Base-by-base conservation (phyloP, 306 rosid genomes). In the Quercus rubra region DNA sequence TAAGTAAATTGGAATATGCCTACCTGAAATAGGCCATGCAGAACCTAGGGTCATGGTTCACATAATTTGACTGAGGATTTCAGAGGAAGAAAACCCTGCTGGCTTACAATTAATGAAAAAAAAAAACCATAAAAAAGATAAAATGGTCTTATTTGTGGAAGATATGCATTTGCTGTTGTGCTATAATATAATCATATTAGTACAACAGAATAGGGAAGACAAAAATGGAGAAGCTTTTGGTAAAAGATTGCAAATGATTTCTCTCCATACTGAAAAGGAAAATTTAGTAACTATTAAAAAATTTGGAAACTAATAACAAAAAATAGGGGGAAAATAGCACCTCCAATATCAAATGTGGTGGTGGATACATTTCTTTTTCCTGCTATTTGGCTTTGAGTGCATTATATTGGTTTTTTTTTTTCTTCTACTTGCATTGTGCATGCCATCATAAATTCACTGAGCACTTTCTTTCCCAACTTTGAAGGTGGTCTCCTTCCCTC, bases 401-500 rank as follows among this genome's bases (percentile, higher is more conserved):
- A 9, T 38, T 71, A 28, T 68, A 31, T 23, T 15, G 25, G 10
- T n/a, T 19, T 78, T 23, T 38, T 49, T 46, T 3, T 1, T 46
- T 49, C 51, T 49, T 55, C 23, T 55, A 8, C 31, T 67, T 68
- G 14, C 27, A 59, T 51, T 51, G 23, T 68, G 49, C 70, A 81
- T 71, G 41, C 55, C 31, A 55, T 70, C 63, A 30, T 75, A 30
- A 17, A 38, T 43, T 68, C 20, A 82, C 38, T 19, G 5, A 14
- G 27, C 55, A 9, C 63, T 46, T 76, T 74, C 63, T 77, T 74
- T 75, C 80, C 82, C 74, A 18, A 64, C 75, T 71, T 84, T 71
- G 80, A 87, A 93, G 99, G 99, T 95, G 78, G 82, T 89, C 64
- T 92, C 96, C 80, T 79, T 95, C 73, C 98, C 99, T 58, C 98